phyloP scores from a whole-genome alignment of 2,329 filamentous ascomycete species.

The Cephalotrichum gorgonifer region DNA sequence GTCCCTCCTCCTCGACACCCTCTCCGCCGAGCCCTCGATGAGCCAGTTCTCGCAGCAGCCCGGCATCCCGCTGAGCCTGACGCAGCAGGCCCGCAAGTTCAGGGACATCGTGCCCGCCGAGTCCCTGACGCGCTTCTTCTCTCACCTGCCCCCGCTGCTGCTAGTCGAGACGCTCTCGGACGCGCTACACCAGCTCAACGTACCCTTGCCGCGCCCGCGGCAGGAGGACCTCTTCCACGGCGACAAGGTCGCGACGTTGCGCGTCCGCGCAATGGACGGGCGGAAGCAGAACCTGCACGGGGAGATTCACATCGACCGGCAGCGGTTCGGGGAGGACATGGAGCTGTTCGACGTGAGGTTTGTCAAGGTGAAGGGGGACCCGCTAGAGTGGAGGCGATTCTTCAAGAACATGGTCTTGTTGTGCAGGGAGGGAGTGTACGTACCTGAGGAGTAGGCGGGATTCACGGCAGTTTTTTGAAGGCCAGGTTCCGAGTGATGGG shows the following conservation, averaged over 20 bases:
- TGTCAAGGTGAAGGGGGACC: conserved; percentile 90
- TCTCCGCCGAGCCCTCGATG: conserved; percentile 80
- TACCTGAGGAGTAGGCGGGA: conserved; percentile 27
- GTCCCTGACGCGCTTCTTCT: conserved; percentile 86
- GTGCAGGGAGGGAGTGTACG: conserved; percentile 74
- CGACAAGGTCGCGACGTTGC: conserved; percentile 44
- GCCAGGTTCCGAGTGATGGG: neutral
- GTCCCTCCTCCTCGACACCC: conserved; percentile 44
- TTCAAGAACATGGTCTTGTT: conserved; percentile 92
- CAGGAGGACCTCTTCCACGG: conserved; percentile 28
- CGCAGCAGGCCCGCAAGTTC: conserved; percentile 81
- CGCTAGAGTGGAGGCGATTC: conserved; percentile 88
- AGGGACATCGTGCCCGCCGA: conserved; percentile 83
- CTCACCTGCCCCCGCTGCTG: conserved; percentile 61
- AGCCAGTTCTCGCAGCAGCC: conserved; percentile 75
- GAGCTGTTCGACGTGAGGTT: conserved; percentile 80
- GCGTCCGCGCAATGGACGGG: conserved; percentile 64
- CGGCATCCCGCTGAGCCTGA: conserved; percentile 70
- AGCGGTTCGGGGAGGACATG: conserved; percentile 40
- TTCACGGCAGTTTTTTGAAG: no score
- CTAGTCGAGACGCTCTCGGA: conserved; percentile 73
- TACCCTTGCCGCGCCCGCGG: conserved; percentile 51
- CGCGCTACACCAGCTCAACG: conserved; percentile 74
- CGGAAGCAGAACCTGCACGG: conserved; percentile 64
- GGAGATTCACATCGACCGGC: conserved; percentile 62